Percentiles rank a stretch among this genome's conserved stretches.
Evolutionary conservation across 345 rosid genomes (phyloP).

Genomic region (Tarenaya hassleriana): DNA sequence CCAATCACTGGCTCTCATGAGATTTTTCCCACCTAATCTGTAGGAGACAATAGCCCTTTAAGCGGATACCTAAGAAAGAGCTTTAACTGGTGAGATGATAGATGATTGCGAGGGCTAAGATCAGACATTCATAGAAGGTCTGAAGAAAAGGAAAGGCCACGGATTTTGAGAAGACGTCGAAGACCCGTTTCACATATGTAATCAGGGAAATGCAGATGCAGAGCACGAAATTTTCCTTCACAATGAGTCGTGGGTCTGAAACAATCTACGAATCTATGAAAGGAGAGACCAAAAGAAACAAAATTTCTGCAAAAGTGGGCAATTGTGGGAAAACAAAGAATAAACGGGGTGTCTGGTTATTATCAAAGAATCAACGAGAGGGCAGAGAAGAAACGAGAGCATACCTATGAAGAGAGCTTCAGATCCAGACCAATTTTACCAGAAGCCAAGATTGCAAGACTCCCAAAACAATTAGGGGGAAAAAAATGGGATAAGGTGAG

Average conservation of each 20-base stretch:
- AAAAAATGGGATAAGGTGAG: conserved; percentile 17
- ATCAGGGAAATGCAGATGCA: background rate
- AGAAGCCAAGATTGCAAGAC: conserved; percentile 25
- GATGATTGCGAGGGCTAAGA: background rate
- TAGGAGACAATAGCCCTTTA: conserved; percentile 7
- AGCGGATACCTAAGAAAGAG: background rate
- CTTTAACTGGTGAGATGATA: no score
- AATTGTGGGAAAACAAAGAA: conserved; percentile 1
- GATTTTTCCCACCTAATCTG: conserved; percentile 19
- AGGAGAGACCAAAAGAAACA: conserved; percentile 12
- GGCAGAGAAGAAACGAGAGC: background rate
- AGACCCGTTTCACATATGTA: background rate
- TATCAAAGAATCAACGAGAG: background rate
- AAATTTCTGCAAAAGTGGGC: conserved; percentile 2
- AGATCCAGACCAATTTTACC: conserved; percentile 32
- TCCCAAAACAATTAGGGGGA: background rate
- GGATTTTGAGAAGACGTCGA: background rate
- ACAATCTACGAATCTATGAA: conserved; percentile 6
- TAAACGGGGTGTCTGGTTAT: conserved; percentile 4
- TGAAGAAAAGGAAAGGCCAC: conserved; percentile 2
- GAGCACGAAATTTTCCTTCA: no score
- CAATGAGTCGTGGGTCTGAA: background rate
- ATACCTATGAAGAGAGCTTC: conserved; percentile 23
- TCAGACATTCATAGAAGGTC: no score
- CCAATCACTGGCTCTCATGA: conserved; percentile 24